These are phyloP conservation scores for Ustulina deusta DNA, from an alignment of 2,329 filamentous ascomycete genomes.

Conservation along the genomic window DNA sequence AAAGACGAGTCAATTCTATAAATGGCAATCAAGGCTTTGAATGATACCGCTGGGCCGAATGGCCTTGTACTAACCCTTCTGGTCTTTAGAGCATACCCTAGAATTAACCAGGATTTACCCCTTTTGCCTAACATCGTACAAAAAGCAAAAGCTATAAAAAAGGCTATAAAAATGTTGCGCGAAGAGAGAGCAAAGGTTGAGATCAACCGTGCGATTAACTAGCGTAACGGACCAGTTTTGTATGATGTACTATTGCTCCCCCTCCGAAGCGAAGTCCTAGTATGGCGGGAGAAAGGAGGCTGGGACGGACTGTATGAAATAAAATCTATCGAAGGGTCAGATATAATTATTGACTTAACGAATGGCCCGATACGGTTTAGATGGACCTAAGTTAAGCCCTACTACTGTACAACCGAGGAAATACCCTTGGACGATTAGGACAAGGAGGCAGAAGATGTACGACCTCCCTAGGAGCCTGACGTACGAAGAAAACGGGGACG, in stretches of 20 bases:
- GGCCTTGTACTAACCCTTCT: too few relatives aligned
- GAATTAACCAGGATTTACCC: too few relatives aligned
- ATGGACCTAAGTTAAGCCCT: background rate
- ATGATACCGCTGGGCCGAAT: background rate
- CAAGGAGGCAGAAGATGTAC: background rate
- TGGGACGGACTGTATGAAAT: background rate
- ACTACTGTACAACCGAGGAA: background rate
- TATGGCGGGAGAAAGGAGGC: too few relatives aligned
- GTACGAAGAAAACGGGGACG: background rate
- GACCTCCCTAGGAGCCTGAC: too few relatives aligned
- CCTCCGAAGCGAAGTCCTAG: too few relatives aligned
- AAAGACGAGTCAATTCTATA: background rate
- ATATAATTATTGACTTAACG: background rate
- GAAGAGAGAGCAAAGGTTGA: too few relatives aligned
- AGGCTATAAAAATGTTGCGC: too few relatives aligned
- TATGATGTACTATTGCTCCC: background rate
- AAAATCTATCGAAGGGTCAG: background rate
- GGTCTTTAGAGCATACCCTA: too few relatives aligned
- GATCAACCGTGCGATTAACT: too few relatives aligned
- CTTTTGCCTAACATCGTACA: too few relatives aligned
- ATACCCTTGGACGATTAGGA: too few relatives aligned
- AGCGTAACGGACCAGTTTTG: background rate
- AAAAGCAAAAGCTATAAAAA: too few relatives aligned
- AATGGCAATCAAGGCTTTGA: background rate
- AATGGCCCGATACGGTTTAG: background rate